Base-by-base conservation (phyloP, 164 flowering plant species). In the Taxillus chinensis region DNA sequence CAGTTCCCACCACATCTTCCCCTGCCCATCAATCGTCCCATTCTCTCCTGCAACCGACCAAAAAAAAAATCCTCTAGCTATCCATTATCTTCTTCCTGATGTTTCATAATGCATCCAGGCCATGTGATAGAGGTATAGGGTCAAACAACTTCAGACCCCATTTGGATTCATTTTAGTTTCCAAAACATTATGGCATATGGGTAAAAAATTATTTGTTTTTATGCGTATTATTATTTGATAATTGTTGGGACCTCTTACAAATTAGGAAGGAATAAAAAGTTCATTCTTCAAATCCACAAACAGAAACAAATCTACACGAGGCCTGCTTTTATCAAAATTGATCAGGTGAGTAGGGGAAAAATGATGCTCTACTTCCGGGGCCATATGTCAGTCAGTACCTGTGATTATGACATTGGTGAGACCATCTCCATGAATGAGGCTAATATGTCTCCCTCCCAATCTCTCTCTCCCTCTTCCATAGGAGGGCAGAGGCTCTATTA, bases 391-490 rank as follows among this genome's bases (percentile, higher is more conserved):
- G 45, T 50, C n/a, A 39, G 38, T 75, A 87, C 97, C 97, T 59
- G 99, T 91, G 64, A 95, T 89, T 64, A 89, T 78, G 61, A 95
- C 96, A 78, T 91, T 66, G 16, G 76, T 59, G 51, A 95, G 83
- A 54, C 74, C 74, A 73, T 87, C 70, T 52, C 97, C 99, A 73
- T 95, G 99, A 56, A 95, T 82, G 64, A 95, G 97, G 81, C 99
- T 95, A 13, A 89, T 91, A 68, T 91, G 96, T 71, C 99, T 77
- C 46, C 90, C 95, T 59, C 99, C 99, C 66, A 77, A 59, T 71
- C 99, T 84, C 73, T 95, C 99, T 70, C 97, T 90, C 39, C 99
- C 99, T 78, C 97, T 84, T 68, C 99, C 99, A 80, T 95, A 95
- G 13, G 97, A 90, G 40, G 93, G 95, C 77, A 95, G 72, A 17